These are phyloP conservation scores for Cladophialophora immunda DNA, from an alignment of 2,329 filamentous ascomycete genomes.

Conservation along the genomic window DNA sequence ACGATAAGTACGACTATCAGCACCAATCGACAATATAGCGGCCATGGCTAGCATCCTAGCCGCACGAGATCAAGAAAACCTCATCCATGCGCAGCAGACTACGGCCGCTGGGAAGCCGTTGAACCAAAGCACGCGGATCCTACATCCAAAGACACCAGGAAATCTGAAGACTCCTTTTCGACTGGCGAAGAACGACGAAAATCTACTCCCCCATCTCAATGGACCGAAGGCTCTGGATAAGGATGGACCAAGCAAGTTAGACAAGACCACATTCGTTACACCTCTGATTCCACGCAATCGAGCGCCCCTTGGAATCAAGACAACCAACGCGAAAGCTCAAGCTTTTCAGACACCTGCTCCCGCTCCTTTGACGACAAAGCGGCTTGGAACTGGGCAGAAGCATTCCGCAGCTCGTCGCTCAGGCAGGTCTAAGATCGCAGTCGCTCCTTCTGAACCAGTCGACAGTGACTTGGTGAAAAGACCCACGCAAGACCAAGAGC, in stretches of 20 bases:
- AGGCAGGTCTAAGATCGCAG: slow-evolving; percentile 63
- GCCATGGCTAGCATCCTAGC: slow-evolving; percentile 70
- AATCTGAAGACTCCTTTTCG: slow-evolving; percentile 84
- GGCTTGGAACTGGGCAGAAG: slow-evolving; percentile 70
- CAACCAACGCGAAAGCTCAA: slow-evolving; percentile 88
- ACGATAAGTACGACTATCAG: slow-evolving; percentile 24
- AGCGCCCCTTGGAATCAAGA: slow-evolving; percentile 90
- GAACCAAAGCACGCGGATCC: slow-evolving; percentile 69
- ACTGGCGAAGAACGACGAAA: slow-evolving; percentile 83
- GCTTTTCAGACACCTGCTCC: slow-evolving; percentile 72
- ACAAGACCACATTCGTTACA: slow-evolving; percentile 76
- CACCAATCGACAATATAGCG: slow-evolving; percentile 28
- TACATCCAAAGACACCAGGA: slow-evolving; percentile 80
- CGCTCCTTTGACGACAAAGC: slow-evolving; percentile 66
- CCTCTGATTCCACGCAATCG: slow-evolving; percentile 77
- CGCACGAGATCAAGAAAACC: slow-evolving; percentile 86
- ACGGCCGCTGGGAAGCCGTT: slow-evolving; percentile 75
- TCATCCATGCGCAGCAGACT: slow-evolving; percentile 77
- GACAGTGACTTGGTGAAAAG: slow-evolving; percentile 36
- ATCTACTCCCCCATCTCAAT: slow-evolving; percentile 67
- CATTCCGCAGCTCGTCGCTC: slow-evolving; percentile 68
- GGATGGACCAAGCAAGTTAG: slow-evolving; percentile 60
- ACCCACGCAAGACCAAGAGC: slow-evolving; percentile 65
- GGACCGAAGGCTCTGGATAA: slow-evolving; percentile 68
- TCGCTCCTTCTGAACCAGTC: slow-evolving; percentile 54